Evolutionary conservation across 2,329 filamentous ascomycete genomes (phyloP).

Genomic region (Sphaerulina vaccinii): DNA sequence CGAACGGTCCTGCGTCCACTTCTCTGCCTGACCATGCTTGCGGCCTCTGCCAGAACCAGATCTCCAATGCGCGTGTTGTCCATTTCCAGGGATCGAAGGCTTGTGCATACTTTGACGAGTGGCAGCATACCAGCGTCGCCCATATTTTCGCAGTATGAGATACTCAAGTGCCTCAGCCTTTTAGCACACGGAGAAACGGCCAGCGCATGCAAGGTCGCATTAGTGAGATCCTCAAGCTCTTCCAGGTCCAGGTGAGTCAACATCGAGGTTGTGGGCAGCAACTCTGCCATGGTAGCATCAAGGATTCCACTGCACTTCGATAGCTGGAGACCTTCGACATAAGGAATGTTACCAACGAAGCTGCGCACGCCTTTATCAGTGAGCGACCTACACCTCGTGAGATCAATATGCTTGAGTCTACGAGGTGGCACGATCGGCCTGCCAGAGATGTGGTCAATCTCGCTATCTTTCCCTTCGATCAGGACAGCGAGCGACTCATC

Average conservation of each 20-base stretch:
- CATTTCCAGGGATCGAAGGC: constrained; percentile 72
- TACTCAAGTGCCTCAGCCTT: constrained; percentile 73
- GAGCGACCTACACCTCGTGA: constrained; percentile 74
- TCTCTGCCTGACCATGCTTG: constrained; percentile 68
- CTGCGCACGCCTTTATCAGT: constrained; percentile 70
- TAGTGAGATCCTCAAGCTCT: constrained; percentile 75
- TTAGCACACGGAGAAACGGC: constrained; percentile 72
- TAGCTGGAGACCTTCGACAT: constrained; percentile 79
- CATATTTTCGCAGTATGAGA: constrained; percentile 86
- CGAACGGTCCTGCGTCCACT: constrained; percentile 42
- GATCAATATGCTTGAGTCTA: constrained; percentile 77
- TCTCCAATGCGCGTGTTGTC: constrained; percentile 93
- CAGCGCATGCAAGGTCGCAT: constrained; percentile 70
- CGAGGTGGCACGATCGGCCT: constrained; percentile 73
- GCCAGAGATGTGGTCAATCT: constrained; percentile 77
- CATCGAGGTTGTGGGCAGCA: constrained; percentile 72
- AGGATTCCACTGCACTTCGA: constrained; percentile 73
- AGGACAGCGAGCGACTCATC: constrained; percentile 73
- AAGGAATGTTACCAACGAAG: constrained; percentile 71
- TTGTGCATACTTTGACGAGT: constrained; percentile 71
- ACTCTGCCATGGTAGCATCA: constrained; percentile 67
- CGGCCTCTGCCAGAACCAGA: constrained; percentile 79
- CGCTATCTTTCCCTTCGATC: constrained; percentile 71
- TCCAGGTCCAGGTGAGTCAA: constrained; percentile 89
- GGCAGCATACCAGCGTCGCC: constrained; percentile 82